Evolutionary conservation across 768 basidiomycete species (phyloP), one percentile per base, ranked within the genome.

Genomic region (Holtermanniella nyarrowii): DNA sequence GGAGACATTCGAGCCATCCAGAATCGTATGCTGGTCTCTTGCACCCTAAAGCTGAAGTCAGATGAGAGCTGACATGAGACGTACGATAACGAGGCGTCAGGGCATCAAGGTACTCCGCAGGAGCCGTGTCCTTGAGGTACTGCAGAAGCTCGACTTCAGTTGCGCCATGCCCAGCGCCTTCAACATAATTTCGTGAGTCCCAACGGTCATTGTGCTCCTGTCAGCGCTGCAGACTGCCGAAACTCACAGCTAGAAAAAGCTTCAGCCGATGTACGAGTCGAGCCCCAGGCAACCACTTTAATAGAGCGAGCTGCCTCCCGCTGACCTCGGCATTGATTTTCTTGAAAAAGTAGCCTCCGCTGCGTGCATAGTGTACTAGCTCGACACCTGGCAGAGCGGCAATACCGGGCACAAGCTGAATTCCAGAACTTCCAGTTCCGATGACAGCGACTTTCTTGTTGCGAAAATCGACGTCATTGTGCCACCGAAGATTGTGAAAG

Each of bases 401-500:
- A 13, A 73, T 7, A 3, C 50, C 50, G 20, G 58, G 52, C 1
- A 60, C 5, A 26, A 60, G 22, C 54, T 53, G 55, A 31, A 48
- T 44, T 10, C 53, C 59, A 1, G 61, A 58, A 23, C 43, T 46
- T 5, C 58, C 56, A n/a, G 42, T 48, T 2, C 63, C 68, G 44
- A 69, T 60, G 22, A 69, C 58, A 0, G 63, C 63, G 13, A 67
- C 61, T 0, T 21, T 26, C 57, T 67, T 67, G 44, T 49, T 61
- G 14, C 45, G 46, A 12, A 50, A 60, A 18, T 61, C 59, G 22
- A 63, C 25, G 0, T 26, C 26, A 14, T 53, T 51, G 37, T 84
- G 84, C 13, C 63, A 27, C 83, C 37, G 13, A 11, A 81, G 82
- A 18, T 78, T 80, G 56, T 85, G 83, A 0, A 82, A 67, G 16